Conservation (phyloP, 345 rosid species). For the Populus alba region DNA sequence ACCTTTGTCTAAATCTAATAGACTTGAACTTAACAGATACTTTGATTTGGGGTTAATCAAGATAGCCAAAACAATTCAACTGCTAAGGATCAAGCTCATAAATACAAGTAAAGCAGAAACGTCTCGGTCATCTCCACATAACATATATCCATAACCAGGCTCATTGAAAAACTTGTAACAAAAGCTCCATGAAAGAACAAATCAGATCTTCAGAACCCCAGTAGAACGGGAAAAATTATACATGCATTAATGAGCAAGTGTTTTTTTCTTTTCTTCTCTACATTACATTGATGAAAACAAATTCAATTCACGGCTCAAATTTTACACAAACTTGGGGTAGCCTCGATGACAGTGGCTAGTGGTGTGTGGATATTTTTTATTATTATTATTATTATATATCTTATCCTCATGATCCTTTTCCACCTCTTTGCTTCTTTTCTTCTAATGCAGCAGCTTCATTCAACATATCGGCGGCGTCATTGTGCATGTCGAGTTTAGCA, state of each 20-base stretch:
- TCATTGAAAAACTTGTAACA: not conserved
- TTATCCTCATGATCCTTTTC: constrained; percentile 46
- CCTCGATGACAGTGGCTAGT: constrained; percentile 28
- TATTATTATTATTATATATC: not conserved
- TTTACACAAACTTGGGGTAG: constrained; percentile 32
- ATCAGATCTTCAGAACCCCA: not conserved
- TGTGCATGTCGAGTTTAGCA: constrained; percentile 90
- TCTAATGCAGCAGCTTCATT: constrained; percentile 80
- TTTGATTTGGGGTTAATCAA: not conserved
- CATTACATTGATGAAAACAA: constrained; percentile 7
- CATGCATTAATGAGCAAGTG: constrained; percentile 10
- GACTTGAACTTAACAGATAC: not conserved
- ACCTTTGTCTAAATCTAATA: too few species aligned
- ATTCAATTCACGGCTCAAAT: constrained; percentile 34
- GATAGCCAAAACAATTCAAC: not conserved
- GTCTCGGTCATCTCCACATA: not conserved
- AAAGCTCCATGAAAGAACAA: not conserved
- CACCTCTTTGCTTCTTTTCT: constrained; percentile 79
- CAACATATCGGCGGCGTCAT: constrained; percentile 92
- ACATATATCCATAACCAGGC: not conserved
- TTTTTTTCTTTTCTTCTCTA: not conserved
- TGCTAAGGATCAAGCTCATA: not conserved
- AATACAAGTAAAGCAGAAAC: not conserved
- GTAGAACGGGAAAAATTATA: constrained; percentile 6
- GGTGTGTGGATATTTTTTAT: not conserved